Base-by-base conservation (phyloP, 495 filamentous ascomycete species). In the Daldinia bambusicola region DNA sequence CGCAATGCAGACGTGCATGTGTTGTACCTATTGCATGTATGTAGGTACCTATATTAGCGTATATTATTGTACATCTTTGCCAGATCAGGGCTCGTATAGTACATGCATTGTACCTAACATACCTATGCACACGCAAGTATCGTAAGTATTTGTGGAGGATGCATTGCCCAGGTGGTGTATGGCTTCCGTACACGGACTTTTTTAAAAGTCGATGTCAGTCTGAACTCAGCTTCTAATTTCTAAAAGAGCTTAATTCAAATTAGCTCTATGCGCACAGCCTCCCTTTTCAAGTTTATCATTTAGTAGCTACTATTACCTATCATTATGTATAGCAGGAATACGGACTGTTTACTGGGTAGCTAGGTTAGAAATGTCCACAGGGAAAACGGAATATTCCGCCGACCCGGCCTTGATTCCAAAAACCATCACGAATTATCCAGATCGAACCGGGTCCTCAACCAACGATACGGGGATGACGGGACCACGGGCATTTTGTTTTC, bases 221-320 rank as follows among this genome's bases (percentile, higher is more conserved):
- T 48, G 43, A 48, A 18, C 43, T 48, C 43, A 48, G 31, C 51
- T 34, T 13, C 31, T n/a, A 55, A 52, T 26, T 26, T 26, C 31
- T n/a, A 55, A 52, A 55, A 34, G 51, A 55, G 51, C 43, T 48
- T 48, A 48, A 41, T 26, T 26, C 22, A 26, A 63, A 63, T 63
- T 63, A 63, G 61, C 38, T 63, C 3, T 37, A 55, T 26, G 16
- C 36, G 48, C 63, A 66, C 53, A 66, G 63, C 63, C 63, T 65
- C 55, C 40, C 18, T 45, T 7, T 40, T 59, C 37, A 16, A 59
- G 43, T 48, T 48, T 20, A 48, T 22, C 12, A 20, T 22, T 9
- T 10, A 22, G 18, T 48, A 26, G 7, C 20, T 10, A 36, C 20
- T 10, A 48, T 48, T 55, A 36, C 9, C 16, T 10, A 18, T 2